Base-by-base conservation (phyloP, 179 eudicot species). In the Sideroxylon spinosum region DNA sequence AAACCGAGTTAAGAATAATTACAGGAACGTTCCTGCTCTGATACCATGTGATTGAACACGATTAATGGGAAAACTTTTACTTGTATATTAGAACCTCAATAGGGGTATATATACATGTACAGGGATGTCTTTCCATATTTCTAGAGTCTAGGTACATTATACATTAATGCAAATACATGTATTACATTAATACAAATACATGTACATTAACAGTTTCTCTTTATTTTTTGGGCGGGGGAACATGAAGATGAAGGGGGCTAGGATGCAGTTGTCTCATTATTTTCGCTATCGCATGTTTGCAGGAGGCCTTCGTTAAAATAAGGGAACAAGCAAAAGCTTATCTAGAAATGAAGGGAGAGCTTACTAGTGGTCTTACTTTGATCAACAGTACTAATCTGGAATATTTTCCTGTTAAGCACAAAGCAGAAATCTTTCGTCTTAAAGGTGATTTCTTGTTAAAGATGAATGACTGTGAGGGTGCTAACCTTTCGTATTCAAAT, bases 301-400 rank as follows among this genome's bases (percentile, higher is more conserved):
- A 96, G 99, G 99, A 96, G 78, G 99, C 99, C 22, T 96, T 94
- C 65, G 86, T 94, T 48, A 96, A 96, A 85, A 96, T 96, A 66
- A 91, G 93, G 82, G 99, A 96, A 82, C 99, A 96, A 84, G 98
- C 99, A 71, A 96, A 94, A 84, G 98, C 99, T 53, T 92, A 88
- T 83, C 87, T 94, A 50, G 99, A 96, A 82, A 94, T 94, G 94
- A 94, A 94, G 85, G 97, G 92, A 66, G 99, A 96, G 78, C 91
- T 94, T 25, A 85, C 91, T 23, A 90, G 89, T 82, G 99, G 99
- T 64, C 89, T 93, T 83, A 91, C 88, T 88, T 83, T 96, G 89
- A 91, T 94, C 75, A 94, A 87, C 65, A 90, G 91, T 78, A 96
- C 99, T 76, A 96, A 96, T 88, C 93, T 96, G 83, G 99, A 96